Evolutionary conservation across 108 stramenopile species (phyloP).

Genomic region (Phaeodactylum tricornutum): DNA sequence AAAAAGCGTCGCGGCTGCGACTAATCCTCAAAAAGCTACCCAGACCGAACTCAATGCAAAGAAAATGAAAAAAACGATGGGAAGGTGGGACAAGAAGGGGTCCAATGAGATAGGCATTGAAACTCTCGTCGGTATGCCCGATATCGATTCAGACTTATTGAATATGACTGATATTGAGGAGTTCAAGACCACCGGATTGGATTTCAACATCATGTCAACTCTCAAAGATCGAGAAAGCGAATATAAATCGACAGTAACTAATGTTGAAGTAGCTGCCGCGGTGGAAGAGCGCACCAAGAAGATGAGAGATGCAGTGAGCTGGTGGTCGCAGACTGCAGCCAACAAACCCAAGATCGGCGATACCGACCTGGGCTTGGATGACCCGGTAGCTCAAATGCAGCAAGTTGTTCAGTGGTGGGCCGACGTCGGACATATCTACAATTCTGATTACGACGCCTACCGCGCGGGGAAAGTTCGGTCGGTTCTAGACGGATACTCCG

Average conservation of each 20-base stretch:
- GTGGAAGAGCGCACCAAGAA: constrained; percentile 17
- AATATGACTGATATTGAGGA: constrained; percentile 2
- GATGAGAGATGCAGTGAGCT: constrained; percentile 20
- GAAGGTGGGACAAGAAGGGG: not conserved
- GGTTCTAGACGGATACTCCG: not conserved
- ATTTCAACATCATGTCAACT: constrained; percentile 11
- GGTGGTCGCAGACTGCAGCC: constrained; percentile 16
- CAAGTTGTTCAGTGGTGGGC: constrained; percentile 27
- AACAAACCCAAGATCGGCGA: not conserved
- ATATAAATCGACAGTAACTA: not conserved
- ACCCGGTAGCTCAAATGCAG: constrained; percentile 16
- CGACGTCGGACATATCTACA: constrained; percentile 12
- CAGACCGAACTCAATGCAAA: constrained; percentile 1
- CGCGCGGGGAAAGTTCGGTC: not conserved
- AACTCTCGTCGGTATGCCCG: not conserved
- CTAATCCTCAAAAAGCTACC: not conserved
- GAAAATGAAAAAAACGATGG: not conserved
- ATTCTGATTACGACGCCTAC: constrained; percentile 8
- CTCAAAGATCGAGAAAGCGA: not conserved
- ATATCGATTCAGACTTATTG: not conserved
- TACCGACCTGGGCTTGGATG: not conserved
- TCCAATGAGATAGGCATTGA: not conserved
- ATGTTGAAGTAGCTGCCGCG: too few relatives aligned
- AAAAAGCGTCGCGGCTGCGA: constrained; percentile 1
- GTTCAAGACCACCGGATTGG: constrained; percentile 5